Conservation (phyloP, 495 filamentous ascomycete species). For the Apiosordaria backusii region DNA sequence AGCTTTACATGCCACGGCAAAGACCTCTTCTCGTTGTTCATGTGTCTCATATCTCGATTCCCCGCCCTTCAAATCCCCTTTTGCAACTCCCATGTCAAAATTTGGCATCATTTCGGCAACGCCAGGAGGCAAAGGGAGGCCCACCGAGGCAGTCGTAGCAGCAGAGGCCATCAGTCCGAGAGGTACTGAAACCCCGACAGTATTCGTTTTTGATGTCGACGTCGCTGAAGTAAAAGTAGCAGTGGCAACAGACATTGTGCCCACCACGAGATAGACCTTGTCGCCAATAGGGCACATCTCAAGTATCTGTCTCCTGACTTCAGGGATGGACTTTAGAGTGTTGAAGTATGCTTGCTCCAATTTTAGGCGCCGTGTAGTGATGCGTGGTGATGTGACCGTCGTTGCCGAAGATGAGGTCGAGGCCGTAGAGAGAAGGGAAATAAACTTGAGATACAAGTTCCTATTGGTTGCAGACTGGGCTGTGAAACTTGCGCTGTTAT, state of each 20-base stretch:
- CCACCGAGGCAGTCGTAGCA: neutral
- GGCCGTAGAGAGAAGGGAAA: neutral
- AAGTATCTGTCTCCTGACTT: neutral
- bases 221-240: neutral
- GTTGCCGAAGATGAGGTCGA: neutral
- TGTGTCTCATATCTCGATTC: neutral
- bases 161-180: neutral
- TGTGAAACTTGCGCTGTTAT: neutral
- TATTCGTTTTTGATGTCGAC: neutral
- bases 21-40: neutral
- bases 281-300: slow-evolving; percentile 5
- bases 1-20: slow-evolving; percentile 6
- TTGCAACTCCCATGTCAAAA: neutral
- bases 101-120: slow-evolving; percentile 1
- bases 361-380: slow-evolving; percentile 3
- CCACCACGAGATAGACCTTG: slow-evolving; percentile 4
- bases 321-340: neutral
- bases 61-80: too few relatives aligned
- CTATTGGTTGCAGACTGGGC: neutral
- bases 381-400: slow-evolving; percentile 3
- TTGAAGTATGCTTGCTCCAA: neutral
- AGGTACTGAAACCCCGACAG: neutral
- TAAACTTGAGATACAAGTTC: neutral
- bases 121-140: neutral
- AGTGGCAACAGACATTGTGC: neutral